phyloP scores from a whole-genome alignment of 2,329 filamentous ascomycete genomes.

The Penicillium sp. region DNA sequence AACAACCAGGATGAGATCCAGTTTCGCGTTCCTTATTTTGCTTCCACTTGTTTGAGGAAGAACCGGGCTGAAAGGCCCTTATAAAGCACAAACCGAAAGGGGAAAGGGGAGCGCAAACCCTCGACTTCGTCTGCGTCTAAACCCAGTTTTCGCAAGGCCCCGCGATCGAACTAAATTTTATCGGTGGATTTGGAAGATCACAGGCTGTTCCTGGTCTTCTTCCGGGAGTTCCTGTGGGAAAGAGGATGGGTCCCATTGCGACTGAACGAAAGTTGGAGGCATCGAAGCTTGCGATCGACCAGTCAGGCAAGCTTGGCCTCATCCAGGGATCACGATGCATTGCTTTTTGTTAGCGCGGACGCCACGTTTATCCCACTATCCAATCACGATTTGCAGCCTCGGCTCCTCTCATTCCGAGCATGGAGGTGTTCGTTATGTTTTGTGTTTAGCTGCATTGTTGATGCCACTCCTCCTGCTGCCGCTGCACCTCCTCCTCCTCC shows the following conservation, averaged over 20 bases:
- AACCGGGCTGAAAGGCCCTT: constrained; percentile 8
- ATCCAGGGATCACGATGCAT: constrained; percentile 11
- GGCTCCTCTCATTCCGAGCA: constrained; percentile 14
- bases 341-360: constrained; percentile 6
- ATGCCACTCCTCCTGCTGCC: not conserved
- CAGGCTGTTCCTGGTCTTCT: not conserved
- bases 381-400: constrained; percentile 13
- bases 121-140: constrained; percentile 1
- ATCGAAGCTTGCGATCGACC: constrained; percentile 11
- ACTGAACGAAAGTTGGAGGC: constrained; percentile 8
- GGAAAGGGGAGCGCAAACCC: constrained; percentile 6
- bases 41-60: not conserved
- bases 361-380: constrained; percentile 2
- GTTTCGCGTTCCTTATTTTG: not conserved
- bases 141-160: not conserved
- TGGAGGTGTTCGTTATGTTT: constrained; percentile 6
- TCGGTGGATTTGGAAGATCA: constrained; percentile 3
- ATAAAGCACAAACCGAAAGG: constrained; percentile 10
- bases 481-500: not conserved
- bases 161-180: constrained; percentile 10
- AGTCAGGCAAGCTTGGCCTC: constrained; percentile 12
- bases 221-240: constrained; percentile 23
- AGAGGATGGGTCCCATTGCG: not conserved
- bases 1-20: not conserved
- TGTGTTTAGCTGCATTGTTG: constrained; percentile 8